Base-by-base conservation (phyloP, 371 early-diverging fungal genomes). In the Mortierella sp. region DNA sequence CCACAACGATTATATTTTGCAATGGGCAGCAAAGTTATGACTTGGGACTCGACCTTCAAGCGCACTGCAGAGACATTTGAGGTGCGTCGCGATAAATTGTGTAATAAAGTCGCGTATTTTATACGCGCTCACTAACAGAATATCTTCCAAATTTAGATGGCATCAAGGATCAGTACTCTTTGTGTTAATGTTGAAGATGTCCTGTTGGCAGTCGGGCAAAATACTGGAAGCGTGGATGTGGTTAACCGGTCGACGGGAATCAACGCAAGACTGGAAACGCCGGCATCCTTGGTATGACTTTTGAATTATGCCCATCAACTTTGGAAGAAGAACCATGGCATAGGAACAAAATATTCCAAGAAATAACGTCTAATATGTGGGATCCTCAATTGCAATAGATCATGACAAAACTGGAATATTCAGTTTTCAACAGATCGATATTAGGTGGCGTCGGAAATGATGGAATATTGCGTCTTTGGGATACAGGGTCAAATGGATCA, bases 361-460 rank as follows among this genome's bases (percentile, higher is more conserved):
- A 54, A 54, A 54, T 3, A 8, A 51, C n/a, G 26, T 55, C 35
- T 34, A 31, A 57, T 17, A n/a, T 51, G 9, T 26, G 26, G 51
- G 13, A 51, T 26, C 26, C 26, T 26, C 13, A 26, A 26, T 8
- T 28, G 47, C 32, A 26, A 32, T 70, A 85, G 84, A 22, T 82
- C 35, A 63, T 85, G 37, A 61, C 72, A 12, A 76, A 65, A 60
- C 42, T 86, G 28, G 84, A 78, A 34, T 86, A 76, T 34, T 84
- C 85, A 0, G 45, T 54, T 15, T 84, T 83, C 61, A 71, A 55
- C 22, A 66, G 40, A 59, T 84, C 86, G n/a, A 64, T 87, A 28
- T 31, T 90, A 26, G 86, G 83, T 12, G 87, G 84, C 31, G 82
- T 76, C 0, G 86, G 88, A 10, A 86, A 87, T n/a, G 89, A 89